A percentile compares a stretch with the other conserved stretches of the same genome.
These are phyloP conservation scores for Rhododendron vialii DNA, from an alignment of 148 eudicot species.

Conservation along the genomic window DNA sequence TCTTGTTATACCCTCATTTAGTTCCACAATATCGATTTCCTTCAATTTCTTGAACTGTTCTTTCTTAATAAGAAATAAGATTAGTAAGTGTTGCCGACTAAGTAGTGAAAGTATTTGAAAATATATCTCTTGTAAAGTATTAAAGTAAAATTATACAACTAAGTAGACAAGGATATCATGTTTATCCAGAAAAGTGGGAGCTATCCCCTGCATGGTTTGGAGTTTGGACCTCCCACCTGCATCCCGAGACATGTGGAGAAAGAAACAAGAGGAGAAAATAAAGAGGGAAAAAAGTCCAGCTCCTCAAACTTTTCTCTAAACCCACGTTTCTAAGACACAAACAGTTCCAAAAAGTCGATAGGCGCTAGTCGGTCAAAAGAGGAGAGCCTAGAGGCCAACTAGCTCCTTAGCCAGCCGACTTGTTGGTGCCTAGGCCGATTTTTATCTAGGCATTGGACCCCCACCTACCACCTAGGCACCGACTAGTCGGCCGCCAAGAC, in stretches of 20 bases:
- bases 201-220: background rate
- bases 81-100: background rate
- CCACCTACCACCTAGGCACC: no score
- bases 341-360: no score
- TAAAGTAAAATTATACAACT: background rate
- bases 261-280: background rate
- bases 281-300: background rate
- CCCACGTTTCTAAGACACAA: background rate
- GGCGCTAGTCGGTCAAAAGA: no score
- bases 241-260: background rate
- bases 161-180: background rate
- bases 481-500: no score
- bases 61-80: background rate
- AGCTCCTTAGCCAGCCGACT: no score
- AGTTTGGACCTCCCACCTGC: background rate
- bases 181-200: background rate
- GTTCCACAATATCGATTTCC: background rate
- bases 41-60: background rate
- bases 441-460: no score
- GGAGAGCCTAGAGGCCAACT: no score
- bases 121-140: background rate
- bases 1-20: background rate
- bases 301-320: background rate
- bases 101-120: background rate
- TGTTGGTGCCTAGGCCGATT: no score